Evolutionary conservation across 2,329 filamentous ascomycete genomes (phyloP).

Genomic region (Pezicula radicicola): DNA sequence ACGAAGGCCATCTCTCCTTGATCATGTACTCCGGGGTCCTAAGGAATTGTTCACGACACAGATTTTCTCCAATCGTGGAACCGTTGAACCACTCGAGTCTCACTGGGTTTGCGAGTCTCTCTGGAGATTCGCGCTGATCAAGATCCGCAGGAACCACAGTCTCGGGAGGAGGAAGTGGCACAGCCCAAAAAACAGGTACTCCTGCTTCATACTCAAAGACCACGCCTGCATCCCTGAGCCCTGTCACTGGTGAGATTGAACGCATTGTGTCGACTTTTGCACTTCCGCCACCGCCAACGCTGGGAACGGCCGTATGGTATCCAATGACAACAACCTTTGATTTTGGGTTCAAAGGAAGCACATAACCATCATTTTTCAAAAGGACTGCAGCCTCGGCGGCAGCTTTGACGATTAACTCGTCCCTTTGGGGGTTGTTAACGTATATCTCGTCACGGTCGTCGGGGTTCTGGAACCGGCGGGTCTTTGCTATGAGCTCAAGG

Average conservation of each 20-base stretch:
- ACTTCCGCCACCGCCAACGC: neutral
- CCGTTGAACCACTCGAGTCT: conserved; percentile 2
- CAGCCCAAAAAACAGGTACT: conserved; percentile 1
- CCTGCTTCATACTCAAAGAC: neutral
- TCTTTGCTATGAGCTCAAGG: conserved; percentile 6
- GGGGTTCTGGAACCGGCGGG: neutral
- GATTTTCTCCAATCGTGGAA: neutral
- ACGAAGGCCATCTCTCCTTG: conserved; percentile 1
- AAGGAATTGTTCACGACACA: neutral
- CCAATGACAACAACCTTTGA: neutral
- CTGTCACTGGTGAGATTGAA: neutral
- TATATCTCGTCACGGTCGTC: conserved; percentile 7
- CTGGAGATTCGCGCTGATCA: neutral
- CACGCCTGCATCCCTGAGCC: neutral
- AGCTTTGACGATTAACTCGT: conserved; percentile 38
- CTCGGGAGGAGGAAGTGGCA: neutral
- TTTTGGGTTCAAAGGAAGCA: conserved; percentile 15
- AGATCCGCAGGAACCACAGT: neutral
- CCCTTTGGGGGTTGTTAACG: conserved; percentile 17
- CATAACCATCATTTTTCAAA: conserved; percentile 19
- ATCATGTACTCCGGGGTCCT: conserved; percentile 1
- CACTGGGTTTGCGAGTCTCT: too few relatives aligned
- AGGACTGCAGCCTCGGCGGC: conserved; percentile 22
- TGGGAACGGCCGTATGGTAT: neutral
- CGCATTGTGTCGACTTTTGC: neutral